Base-by-base conservation (phyloP, 768 basidiomycete species). In the Rhizopogon vesiculosus region DNA sequence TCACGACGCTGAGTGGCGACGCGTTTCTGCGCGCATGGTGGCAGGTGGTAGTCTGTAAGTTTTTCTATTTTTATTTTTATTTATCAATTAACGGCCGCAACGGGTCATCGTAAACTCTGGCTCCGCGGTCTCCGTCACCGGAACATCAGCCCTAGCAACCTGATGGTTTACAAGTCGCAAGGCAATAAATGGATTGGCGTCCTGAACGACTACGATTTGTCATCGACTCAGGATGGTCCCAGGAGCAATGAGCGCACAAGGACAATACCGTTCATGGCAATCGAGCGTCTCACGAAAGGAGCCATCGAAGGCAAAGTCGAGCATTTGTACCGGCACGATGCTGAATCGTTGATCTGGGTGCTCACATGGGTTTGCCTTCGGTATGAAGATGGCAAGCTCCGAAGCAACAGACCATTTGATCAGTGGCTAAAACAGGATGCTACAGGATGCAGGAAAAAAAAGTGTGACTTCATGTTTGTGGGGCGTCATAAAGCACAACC, bases 221-320 rank as follows among this genome's bases (percentile, higher is more conserved):
- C 19, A 7, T 49, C n/a, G n/a, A 42, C 22, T 22, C 19, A 1
- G 3, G n/a, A 45, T 25, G 42, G 22, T 31, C 31, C 35, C 16
- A 7, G 9, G 2, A 9, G 16, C 28, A 25, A 29, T 2, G 46
- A 59, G 35, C 49, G 59, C 28, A 59, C 60, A 22, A 54, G 59
- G n/a, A 59, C 60, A 22, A 35, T 46, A 9, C 59, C 60, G 2
- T 61, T 56, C 54, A 61, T 61, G 59, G 49, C 59, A 2, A 25
- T 56, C 0, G 54, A 56, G 10, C 43, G 56, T 7, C 42, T 53
- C 3, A 7, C 16, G 2, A 1, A 33, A 18, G 12, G 3, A 0
- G 31, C 18, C 25, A 25, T 39, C 1, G 15, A 51, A 25, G 53
- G 53, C 29, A 22, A 54, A 31, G 19, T 54, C 4, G 9, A 45